Conservation (phyloP, 805 yeast species). For the Saccharomycopsis selenospora region DNA sequence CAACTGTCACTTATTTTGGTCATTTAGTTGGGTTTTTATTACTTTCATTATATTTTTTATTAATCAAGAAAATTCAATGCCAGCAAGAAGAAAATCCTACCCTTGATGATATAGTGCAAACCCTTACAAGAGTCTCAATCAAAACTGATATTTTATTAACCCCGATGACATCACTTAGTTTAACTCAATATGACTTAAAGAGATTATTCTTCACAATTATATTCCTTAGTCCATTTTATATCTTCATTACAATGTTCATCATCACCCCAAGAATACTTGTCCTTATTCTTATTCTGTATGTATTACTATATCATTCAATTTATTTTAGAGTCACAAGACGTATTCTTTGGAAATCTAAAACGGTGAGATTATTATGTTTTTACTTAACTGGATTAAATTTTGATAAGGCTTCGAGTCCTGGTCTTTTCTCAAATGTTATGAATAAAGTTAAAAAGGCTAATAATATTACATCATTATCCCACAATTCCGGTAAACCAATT, state of each 20-base stretch:
- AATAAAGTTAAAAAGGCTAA: conserved; percentile 26
- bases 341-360: conserved; percentile 74
- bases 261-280: conserved; percentile 65
- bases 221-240: conserved; percentile 78
- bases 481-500: conserved; percentile 43
- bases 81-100: conserved; percentile 67
- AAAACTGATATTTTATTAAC: conserved; percentile 70
- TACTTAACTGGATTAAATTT: conserved; percentile 85
- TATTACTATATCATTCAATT: conserved; percentile 79
- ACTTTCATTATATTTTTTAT: conserved; percentile 50
- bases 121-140: conserved; percentile 64
- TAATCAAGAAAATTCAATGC: conserved; percentile 46
- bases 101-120: conserved; percentile 75
- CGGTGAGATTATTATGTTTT: conserved; percentile 64
- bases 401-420: conserved; percentile 33
- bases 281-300: conserved; percentile 35
- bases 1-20: conserved; percentile 72
- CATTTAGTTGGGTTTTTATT: conserved; percentile 63
- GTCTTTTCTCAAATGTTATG: conserved; percentile 37
- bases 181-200: conserved; percentile 72
- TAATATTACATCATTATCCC: conserved; percentile 17
- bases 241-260: conserved; percentile 58
- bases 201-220: conserved; percentile 77
- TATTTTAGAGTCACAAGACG: conserved; percentile 79
- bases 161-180: conserved; percentile 70